Base-by-base conservation (phyloP, 768 basidiomycete species). In the Tylopilus balloui region DNA sequence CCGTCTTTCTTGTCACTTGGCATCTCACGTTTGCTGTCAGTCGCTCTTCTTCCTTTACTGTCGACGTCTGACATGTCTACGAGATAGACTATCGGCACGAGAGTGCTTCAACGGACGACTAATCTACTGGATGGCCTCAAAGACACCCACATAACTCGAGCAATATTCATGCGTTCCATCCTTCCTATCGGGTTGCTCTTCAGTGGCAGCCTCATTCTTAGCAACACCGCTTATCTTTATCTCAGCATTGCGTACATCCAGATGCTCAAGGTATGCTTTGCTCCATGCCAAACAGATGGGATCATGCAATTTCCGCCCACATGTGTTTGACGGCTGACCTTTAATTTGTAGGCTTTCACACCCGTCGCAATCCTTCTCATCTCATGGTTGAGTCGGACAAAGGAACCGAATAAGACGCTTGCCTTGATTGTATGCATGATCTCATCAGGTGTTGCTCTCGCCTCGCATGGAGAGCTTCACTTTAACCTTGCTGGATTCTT, bases 191-290 rank as follows among this genome's bases (percentile, higher is more conserved):
- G 94, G 20, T 63, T 93, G 21, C 81, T 98, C 48, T 98, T 98
- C 78, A 90, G 87, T 29, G 95, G 86, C 21, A 92, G 88, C 51
- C 80, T 98, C 47, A 83, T 97, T 59, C 76, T 94, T 50, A 87
- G 84, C 71, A 98, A 98, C 69, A 88, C 87, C 2, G 92, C 92
- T 3, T 95, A 94, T 68, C 83, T 96, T 19, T 85, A 91, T 60
- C 81, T 98, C 56, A 86, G 84, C 56, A 91, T 95, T 11, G 82
- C 90, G 0, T 98, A 95, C 70, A 97, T 98, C 58, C 95, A 98
- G 69, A 92, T 97, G 91, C 83, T 94, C 66, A 92, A 92, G 80
- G 87, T 85, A 32, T 28, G 73, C 57, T 4, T 11, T 23, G 13
- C 44, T 49, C 41, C 31, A 28, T 15, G 23, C 17, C 17, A 32